Conservation (phyloP, 2,329 filamentous ascomycete genomes). For the Botrytis squamosa region DNA sequence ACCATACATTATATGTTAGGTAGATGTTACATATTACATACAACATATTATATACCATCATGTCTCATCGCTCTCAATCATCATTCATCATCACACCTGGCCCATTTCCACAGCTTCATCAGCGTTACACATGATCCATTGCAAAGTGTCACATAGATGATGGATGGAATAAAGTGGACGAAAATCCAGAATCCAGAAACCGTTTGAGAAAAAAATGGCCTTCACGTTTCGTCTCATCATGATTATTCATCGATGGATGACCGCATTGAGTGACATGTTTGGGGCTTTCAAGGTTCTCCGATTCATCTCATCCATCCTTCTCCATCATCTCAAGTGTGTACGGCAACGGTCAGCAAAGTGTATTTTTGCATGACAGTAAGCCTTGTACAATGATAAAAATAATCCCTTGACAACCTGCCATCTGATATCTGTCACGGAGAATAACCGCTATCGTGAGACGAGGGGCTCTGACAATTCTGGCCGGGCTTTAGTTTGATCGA, state of each 20-base stretch:
- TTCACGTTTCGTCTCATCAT: neutral
- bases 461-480: neutral
- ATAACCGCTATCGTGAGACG: neutral
- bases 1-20: too few species aligned
- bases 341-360: too few species aligned
- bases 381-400: neutral
- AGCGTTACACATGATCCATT: neutral
- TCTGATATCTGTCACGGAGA: neutral
- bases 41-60: too few species aligned
- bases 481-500: neutral
- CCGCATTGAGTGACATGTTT: neutral
- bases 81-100: neutral
- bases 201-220: neutral
- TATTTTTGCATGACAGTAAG: neutral
- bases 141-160: neutral
- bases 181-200: neutral
- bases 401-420: slow-evolving; percentile 2
- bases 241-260: neutral
- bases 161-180: too few species aligned
- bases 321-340: neutral
- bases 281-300: too few species aligned
- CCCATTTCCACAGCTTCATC: neutral
- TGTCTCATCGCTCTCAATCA: too few species aligned
- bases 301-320: neutral
- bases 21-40: too few species aligned